Base-by-base conservation (phyloP, 352 stramenopile genomes). In the Phytophthora idaei region DNA sequence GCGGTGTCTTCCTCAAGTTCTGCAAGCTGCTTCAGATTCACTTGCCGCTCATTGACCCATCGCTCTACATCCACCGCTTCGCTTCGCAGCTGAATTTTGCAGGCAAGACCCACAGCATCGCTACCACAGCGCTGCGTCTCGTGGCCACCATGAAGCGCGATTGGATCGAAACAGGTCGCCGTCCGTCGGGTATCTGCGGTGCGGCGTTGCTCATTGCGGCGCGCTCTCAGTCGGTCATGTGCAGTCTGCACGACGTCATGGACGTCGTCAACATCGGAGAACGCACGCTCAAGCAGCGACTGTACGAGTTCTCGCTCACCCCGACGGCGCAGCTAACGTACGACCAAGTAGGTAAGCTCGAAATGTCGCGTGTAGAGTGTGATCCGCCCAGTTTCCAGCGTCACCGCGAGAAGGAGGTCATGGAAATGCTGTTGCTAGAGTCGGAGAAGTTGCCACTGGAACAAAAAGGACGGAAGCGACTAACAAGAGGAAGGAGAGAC, bases 31-130 rank as follows among this genome's bases (percentile, higher is more conserved):
- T 98, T 56, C 97, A 98, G 67, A 90, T 99, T 44, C 97, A 98
- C 57, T 81, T 99, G 60, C 96, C 98, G 71, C 92, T 99, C 55
- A 98, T 99, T 64, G 98, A 99, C 73, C 98, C 98, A 5, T 98
- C 96, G 48, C 90, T 99, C 14, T 99, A 99, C 74, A 99, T 99
- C 72, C 89, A 97, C 58, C 90, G 98, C 15, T 99, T 99, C 78
- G 98, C 97, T 0, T 97, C 94, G 56, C 96, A 99, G 83, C 87
- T 99, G 45, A 97, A 99, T 57, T 95, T 99, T 41, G 97, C 97
- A 21, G 90, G 97, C 27, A 94, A 94, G 70, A 95, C 88, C 31
- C 89, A 98, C 67, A 90, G 83, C 50, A 98, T 99, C 25, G 89
- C 95, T 5, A 95, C 97, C 28, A 99, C 97, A 12, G 95, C 97